Percentiles rank a stretch among this genome's conserved stretches.
Conservation (phyloP, 2,329 filamentous ascomycete genomes). For the Pezicula neosporulosa region DNA sequence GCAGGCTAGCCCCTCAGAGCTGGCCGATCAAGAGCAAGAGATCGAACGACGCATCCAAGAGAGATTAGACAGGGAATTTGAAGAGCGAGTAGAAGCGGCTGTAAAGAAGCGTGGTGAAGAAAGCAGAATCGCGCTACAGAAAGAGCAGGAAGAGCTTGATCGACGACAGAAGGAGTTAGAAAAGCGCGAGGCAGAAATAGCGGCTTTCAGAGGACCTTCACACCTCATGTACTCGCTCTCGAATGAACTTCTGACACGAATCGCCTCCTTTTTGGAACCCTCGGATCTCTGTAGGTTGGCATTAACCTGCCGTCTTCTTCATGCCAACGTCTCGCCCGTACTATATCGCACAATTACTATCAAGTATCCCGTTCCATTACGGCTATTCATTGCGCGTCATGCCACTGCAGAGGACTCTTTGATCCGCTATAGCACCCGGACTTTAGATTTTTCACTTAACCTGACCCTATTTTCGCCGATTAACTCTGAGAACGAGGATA, state of each 20-base stretch:
- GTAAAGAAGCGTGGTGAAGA: too few species aligned
- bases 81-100: too few species aligned
- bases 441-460: too few species aligned
- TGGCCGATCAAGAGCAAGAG: too few species aligned
- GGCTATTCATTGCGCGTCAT: neutral
- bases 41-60: too few species aligned
- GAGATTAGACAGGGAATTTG: too few species aligned
- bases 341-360: neutral
- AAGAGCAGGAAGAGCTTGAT: too few species aligned
- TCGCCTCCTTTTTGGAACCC: neutral
- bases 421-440: neutral
- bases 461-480: neutral
- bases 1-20: too few species aligned
- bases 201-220: too few species aligned
- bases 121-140: too few species aligned
- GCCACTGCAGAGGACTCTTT: neutral
- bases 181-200: too few species aligned
- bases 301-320: neutral
- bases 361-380: neutral
- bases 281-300: neutral
- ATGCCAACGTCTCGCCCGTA: neutral
- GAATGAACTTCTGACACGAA: neutral
- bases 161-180: too few species aligned
- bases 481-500: neutral
- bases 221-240: neutral